These are phyloP conservation scores for Gaeumannomyces tritici DNA, from an alignment of 2,329 filamentous ascomycete genomes.

Conservation along the genomic window DNA sequence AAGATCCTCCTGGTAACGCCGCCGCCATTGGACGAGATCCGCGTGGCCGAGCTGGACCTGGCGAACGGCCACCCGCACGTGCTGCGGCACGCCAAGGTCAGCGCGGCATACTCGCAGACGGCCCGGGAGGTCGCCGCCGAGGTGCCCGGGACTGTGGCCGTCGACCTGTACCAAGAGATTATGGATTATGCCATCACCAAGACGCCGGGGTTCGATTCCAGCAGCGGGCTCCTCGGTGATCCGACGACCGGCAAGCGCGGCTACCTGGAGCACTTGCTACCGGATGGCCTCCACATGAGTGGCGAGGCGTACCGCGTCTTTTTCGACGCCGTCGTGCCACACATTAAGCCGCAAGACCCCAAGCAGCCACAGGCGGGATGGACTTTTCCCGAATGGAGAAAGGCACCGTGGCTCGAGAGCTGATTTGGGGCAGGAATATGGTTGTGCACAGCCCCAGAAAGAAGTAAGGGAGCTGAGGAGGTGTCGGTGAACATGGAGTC, in stretches of 20 bases:
- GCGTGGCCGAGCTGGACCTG: constrained; percentile 39
- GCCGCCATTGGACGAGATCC: constrained; percentile 73
- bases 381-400: constrained; percentile 38
- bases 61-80: constrained; percentile 31
- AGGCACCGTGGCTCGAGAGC: constrained; percentile 13
- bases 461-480: background rate
- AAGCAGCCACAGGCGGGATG: constrained; percentile 23
- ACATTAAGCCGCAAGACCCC: constrained; percentile 35
- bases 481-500: background rate
- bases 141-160: constrained; percentile 50
- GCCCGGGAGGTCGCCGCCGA: constrained; percentile 59
- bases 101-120: constrained; percentile 47
- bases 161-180: constrained; percentile 74
- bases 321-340: constrained; percentile 35
- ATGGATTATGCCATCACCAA: constrained; percentile 58
- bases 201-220: constrained; percentile 45
- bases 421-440: background rate
- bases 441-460: background rate
- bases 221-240: constrained; percentile 35
- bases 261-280: constrained; percentile 40
- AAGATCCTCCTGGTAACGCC: constrained; percentile 72
- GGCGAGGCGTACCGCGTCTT: constrained; percentile 43
- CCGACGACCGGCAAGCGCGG: constrained; percentile 38
- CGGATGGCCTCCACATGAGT: constrained; percentile 49
- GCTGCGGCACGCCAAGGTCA: constrained; percentile 36